phyloP scores from a whole-genome alignment of 805 yeast genomes.

The Yarrowia phangngaensis region DNA sequence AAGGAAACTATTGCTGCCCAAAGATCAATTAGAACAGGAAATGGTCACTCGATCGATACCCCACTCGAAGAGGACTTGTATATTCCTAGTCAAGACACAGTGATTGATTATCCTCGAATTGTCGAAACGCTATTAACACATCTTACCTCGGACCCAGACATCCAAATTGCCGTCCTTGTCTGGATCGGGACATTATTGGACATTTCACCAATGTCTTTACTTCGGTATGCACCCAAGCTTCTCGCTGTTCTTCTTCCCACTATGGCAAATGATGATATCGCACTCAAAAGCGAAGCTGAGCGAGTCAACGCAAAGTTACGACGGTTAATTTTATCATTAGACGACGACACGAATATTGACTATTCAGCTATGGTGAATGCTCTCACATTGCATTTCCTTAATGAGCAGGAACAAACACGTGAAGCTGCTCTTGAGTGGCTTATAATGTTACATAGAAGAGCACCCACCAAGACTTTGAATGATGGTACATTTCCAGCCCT shows the following conservation, averaged over 20 bases:
- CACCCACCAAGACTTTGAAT: conserved; percentile 52
- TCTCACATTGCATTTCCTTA: conserved; percentile 65
- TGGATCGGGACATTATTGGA: conserved; percentile 77
- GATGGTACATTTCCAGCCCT: conserved; percentile 72
- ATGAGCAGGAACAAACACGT: conserved; percentile 75
- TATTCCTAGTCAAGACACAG: conserved; percentile 75
- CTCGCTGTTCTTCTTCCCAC: conserved; percentile 64
- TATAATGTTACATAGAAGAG: conserved; percentile 68
- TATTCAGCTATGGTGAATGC: conserved; percentile 63
- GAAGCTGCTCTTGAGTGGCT: conserved; percentile 89
- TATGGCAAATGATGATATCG: conserved; percentile 51
- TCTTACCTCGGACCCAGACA: conserved; percentile 66
- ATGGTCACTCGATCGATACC: conserved; percentile 32
- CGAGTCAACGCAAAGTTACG: conserved; percentile 56
- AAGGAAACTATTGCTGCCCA: conserved; percentile 42
- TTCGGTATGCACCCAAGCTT: conserved; percentile 69
- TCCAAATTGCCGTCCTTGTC: conserved; percentile 70
- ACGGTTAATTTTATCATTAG: conserved; percentile 48
- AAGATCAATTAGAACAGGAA: conserved; percentile 28
- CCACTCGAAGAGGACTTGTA: conserved; percentile 53
- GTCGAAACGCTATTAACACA: conserved; percentile 79
- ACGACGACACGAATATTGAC: conserved; percentile 41
- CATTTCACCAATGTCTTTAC: conserved; percentile 70
- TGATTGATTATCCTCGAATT: conserved; percentile 72
- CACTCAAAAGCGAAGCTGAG: conserved; percentile 52